Evolutionary conservation across 768 basidiomycete species (phyloP), one percentile per base, ranked within the genome.

Genomic region (Amanita molliuscula): DNA sequence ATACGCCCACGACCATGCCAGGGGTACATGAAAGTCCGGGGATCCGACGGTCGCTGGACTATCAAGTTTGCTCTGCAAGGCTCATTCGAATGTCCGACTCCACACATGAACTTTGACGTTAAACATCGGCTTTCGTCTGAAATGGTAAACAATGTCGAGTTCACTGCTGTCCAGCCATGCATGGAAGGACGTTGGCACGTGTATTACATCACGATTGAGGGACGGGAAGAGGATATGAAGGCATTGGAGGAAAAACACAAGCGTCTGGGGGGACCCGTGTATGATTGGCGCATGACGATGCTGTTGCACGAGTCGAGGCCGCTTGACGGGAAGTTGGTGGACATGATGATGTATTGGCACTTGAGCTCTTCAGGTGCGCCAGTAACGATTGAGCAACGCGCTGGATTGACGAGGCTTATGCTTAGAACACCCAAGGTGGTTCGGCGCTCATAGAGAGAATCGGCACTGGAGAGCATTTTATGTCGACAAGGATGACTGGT

Each of bases 401-500:
- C 8, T 20, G 23, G 18, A 3, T 47, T 34, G 45, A 33, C 31
- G 29, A 18, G 13, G 16, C 15, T 6, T 25, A 2, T 46, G 3
- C 11, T 21, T 38, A 49, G 48, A 50, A 9, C 49, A 50, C 13
- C n/a, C 28, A 23, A 35, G 18, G n/a, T 50, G 49, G 49, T 44
- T 50, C 33, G 41, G 41, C 13, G n/a, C 4, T 21, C 25, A 35
- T 9, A 44, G 49, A 33, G 10, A 40, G 16, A 41, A 36, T 44
- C 8, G 31, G 21, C 15, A 35, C 16, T 29, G n/a, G 18, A 21
- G 29, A 13, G 48, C 48, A 20, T 43, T 50, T 26, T 50, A 29
- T 13, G 28, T 50, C n/a, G 26, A 50, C 41, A 34, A 50, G 16
- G 36, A 43, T n/a, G 48, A 50, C 38, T 50, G 48, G 48, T 43